Base-by-base conservation (phyloP, 148 eudicot species). In the Fagopyrum homotropicum region DNA sequence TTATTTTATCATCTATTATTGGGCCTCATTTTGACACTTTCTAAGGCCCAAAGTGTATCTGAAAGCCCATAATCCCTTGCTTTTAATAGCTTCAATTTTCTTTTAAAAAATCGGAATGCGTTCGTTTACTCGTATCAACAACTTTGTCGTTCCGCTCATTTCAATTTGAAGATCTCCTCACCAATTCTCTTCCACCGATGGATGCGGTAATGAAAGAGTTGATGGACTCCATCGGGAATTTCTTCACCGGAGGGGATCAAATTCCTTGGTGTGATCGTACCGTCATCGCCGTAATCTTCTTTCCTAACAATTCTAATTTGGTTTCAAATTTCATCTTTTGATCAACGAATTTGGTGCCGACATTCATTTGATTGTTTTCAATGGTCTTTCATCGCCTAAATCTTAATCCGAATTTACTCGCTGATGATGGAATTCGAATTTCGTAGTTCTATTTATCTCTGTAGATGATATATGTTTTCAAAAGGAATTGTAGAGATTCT, bases 211-310 rank as follows among this genome's bases (percentile, higher is more conserved):
- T 89, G 55, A 74, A 80, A 43, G 78, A 77, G 8, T 81, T 93
- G 72, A 82, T 90, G 57, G 93, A 93, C n/a, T 90, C 93, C 6
- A 82, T 93, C 22, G 77, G 86, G 19, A 79, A 76, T 69, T 90
- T 93, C 79, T 90, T 93, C 80, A 75, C 83, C 48, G 88, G 87
- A 6, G 93, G 93, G 54, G 96, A 93, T 76, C 87, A 89, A 16
- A 85, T 93, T 73, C 93, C 96, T 15, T 90, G 96, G 96, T 89
- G 89, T 72, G 87, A 85, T 63, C 82, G 83, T 45, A 84, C 86
- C 40, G 84, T 87, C 68, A 82, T 93, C 73, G 82, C 82, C 15
- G 98, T 93, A 78, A 73, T 35, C 16, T 72, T 57, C 70, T 4
- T 75, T 26, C 59, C 69, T 29, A 29, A 44, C 69, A 29, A 63